Conservation (phyloP, 1,139 yeast genomes). For the Hyphopichia khmerensis region DNA sequence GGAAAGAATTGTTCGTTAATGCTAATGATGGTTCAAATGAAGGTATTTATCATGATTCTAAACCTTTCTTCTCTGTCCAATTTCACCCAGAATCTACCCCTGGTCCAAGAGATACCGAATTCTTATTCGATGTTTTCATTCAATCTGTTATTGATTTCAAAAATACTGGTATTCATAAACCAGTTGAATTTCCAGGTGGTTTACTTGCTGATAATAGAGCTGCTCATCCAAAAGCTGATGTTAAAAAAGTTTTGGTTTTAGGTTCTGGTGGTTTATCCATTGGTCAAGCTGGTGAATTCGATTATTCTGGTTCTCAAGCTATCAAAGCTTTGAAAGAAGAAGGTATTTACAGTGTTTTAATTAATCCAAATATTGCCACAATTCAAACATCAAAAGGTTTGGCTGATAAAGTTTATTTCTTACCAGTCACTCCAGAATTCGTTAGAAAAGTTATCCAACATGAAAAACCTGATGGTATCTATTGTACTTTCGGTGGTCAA, state of each 20-base stretch:
- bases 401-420: slow-evolving; percentile 91
- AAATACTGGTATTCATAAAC: slow-evolving; percentile 55
- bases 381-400: slow-evolving; percentile 94
- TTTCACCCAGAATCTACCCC: slow-evolving; percentile 99
- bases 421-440: slow-evolving; percentile 96
- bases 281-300: slow-evolving; percentile 99
- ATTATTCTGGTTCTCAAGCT: slow-evolving; percentile 97
- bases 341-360: slow-evolving; percentile 76
- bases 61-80: slow-evolving; percentile 97
- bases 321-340: slow-evolving; percentile 94
- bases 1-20: slow-evolving; percentile 94
- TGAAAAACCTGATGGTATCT: slow-evolving; percentile 93
- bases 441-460: slow-evolving; percentile 91
- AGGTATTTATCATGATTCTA: slow-evolving; percentile 88
- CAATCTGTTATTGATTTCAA: slow-evolving; percentile 69
- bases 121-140: slow-evolving; percentile 91
- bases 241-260: slow-evolving; percentile 89
- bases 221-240: slow-evolving; percentile 64
- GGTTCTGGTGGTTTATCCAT: slow-evolving; percentile 98
- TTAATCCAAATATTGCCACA: slow-evolving; percentile 97
- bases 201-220: slow-evolving; percentile 67
- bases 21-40: slow-evolving; percentile 98
- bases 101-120: slow-evolving; percentile 99
- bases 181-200: slow-evolving; percentile 93
- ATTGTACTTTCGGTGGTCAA: slow-evolving; percentile 97